Conservation (phyloP, 192 early-diverging fungal genomes). For the Coemansia umbellata region DNA sequence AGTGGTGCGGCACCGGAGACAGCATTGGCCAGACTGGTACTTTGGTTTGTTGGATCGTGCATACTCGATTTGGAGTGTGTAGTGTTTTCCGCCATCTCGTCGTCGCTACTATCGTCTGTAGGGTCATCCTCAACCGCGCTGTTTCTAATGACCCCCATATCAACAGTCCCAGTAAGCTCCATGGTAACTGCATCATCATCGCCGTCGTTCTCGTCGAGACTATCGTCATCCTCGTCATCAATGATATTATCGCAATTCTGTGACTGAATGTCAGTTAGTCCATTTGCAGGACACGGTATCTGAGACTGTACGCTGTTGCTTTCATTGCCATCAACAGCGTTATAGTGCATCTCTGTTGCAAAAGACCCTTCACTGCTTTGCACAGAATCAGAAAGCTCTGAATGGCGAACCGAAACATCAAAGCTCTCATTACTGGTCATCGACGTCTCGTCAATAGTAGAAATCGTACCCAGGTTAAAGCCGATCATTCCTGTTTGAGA, state of each 20-base stretch:
- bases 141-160: conserved; percentile 19
- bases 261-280: not conserved
- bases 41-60: not conserved
- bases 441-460: conserved; percentile 40
- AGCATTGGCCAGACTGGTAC: not conserved
- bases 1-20: not conserved
- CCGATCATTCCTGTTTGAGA: conserved; percentile 41
- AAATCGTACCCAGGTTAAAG: conserved; percentile 36
- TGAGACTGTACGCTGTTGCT: not conserved
- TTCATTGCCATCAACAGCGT: too few species aligned
- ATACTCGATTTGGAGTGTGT: not conserved
- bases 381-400: conserved; percentile 35
- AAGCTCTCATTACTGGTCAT: conserved; percentile 50
- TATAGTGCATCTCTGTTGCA: not conserved
- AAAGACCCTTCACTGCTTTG: conserved; percentile 39
- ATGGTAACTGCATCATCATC: conserved; percentile 45
- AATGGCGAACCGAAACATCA: conserved; percentile 49
- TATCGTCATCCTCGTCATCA: conserved; percentile 20
- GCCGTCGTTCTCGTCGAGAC: conserved; percentile 15
- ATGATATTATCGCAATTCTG: conserved; percentile 9
- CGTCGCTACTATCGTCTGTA: not conserved
- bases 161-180: conserved; percentile 38
- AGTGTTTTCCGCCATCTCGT: not conserved
- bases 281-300: not conserved
- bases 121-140: not conserved